Base-by-base conservation (phyloP, 1,284 basidiomycete species). In the Trichosporon faecale region DNA sequence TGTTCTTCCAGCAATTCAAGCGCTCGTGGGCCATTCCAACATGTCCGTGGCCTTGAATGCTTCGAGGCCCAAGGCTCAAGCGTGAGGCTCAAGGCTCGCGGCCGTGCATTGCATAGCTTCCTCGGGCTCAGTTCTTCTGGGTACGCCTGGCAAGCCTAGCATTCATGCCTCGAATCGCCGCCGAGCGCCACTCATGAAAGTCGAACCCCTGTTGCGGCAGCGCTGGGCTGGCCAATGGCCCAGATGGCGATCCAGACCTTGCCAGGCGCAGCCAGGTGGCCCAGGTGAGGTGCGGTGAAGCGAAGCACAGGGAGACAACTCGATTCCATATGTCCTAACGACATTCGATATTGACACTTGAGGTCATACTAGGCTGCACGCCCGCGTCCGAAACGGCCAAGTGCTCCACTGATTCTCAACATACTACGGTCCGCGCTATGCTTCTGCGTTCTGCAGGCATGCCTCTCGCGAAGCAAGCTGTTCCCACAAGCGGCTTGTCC, bases 261-360 rank as follows among this genome's bases (percentile, higher is more conserved):
- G 23, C n/a, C n/a, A n/a, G n/a, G n/a, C n/a, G n/a, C n/a, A n/a
- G 16, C 49, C 49, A 52, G 49, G 21, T 25, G 23, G 49, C 21
- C 49, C 49, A 52, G 21, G 49, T 52, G 49, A 21, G 49, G n/a
- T 52, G 49, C n/a, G n/a, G n/a, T n/a, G 49, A 52, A 52, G 49
- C 49, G 23, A 52, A 52, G 35, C 35, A 37, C 35, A 37, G 9
- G 12, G 44, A 46, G 44, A 21, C 6, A 11, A 52, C 11, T 52
- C 25, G 49, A 52, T 52, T 52, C 49, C 49, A 52, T 21, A 25
- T 25, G 6, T 12, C 21, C 49, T 25, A 23, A 11, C 49, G 5
- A n/a, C n/a, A 52, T 52, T 52, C 49, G 49, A 52, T 52, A 52
- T 52, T 52, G 11, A 14, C 16, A 44, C 7, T 5, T 44, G 11